These are phyloP conservation scores for Tulasnella sp. DNA, from an alignment of 768 basidiomycete genomes.

Conservation along the genomic window DNA sequence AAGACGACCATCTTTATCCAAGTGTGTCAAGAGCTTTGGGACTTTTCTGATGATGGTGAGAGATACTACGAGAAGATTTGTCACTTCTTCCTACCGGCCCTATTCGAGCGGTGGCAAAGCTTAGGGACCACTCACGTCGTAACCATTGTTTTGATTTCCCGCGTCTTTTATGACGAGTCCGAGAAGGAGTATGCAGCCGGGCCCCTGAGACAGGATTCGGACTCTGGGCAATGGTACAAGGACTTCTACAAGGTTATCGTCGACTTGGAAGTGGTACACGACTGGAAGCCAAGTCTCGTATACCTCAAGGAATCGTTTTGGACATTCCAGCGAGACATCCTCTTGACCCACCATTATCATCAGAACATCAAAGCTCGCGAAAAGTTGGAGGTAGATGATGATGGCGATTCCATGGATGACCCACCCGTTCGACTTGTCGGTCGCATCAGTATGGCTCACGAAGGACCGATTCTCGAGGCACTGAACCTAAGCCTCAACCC, in stretches of 20 bases:
- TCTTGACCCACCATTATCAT: slow-evolving; percentile 81
- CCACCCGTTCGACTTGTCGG: slow-evolving; percentile 63
- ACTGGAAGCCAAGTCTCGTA: slow-evolving; percentile 80
- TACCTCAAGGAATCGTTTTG: slow-evolving; percentile 80
- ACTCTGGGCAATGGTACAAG: slow-evolving; percentile 73
- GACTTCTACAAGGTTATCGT: slow-evolving; percentile 95
- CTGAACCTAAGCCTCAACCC: slow-evolving; percentile 87
- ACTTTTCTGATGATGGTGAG: slow-evolving; percentile 93
- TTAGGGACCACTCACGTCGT: slow-evolving; percentile 84
- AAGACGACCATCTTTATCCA: slow-evolving; percentile 91
- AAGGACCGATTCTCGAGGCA: slow-evolving; percentile 91
- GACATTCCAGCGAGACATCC: slow-evolving; percentile 83
- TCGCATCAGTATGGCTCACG: slow-evolving; percentile 72
- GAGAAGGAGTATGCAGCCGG: slow-evolving; percentile 77
- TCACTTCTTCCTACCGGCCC: slow-evolving; percentile 84
- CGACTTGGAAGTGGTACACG: slow-evolving; percentile 74
- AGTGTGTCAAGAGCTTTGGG: slow-evolving; percentile 92
- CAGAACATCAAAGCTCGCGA: slow-evolving; percentile 32
- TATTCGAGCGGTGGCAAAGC: slow-evolving; percentile 76
- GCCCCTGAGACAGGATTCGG: slow-evolving; percentile 54
- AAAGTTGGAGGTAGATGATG: background rate
- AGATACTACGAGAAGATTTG: slow-evolving; percentile 96
- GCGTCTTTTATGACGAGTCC: slow-evolving; percentile 74
- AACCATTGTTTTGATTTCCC: slow-evolving; percentile 86
- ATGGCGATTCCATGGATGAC: slow-evolving; percentile 20